Percentiles rank a stretch among this genome's conserved stretches.
Evolutionary conservation across 106 monocot species (phyloP).

Genomic region (Allium fistulosum): DNA sequence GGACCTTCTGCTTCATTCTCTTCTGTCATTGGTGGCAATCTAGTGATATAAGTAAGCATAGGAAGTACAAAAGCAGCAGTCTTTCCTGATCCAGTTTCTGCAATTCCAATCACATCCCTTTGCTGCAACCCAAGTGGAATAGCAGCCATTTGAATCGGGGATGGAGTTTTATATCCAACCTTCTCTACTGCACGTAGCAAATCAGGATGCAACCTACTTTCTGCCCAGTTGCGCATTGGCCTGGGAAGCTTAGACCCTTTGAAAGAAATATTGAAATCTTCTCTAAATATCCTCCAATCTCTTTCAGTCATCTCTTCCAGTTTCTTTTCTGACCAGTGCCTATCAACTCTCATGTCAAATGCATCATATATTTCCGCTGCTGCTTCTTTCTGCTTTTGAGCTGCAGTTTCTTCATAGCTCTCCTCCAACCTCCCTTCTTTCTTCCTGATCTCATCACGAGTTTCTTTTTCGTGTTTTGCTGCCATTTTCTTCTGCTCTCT

Average conservation of each 20-base stretch:
- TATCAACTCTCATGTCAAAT: conserved; percentile 93
- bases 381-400: conserved; percentile 56
- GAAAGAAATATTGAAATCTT: conserved; percentile 94
- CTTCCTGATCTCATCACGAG: conserved; percentile 61
- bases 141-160: conserved; percentile 97
- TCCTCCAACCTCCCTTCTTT: conserved; percentile 79
- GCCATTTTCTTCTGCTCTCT: conserved; percentile 97
- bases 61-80: conserved; percentile 95
- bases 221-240: conserved; percentile 86
- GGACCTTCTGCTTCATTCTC: conserved; percentile 93
- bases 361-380: conserved; percentile 84
- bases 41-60: conserved; percentile 85
- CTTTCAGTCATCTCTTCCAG: conserved; percentile 95
- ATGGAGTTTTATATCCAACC: conserved; percentile 79
- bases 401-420: conserved; percentile 62
- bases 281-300: conserved; percentile 95
- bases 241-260: conserved; percentile 78
- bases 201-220: conserved; percentile 66
- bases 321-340: conserved; percentile 94
- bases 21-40: conserved; percentile 80
- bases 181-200: conserved; percentile 83
- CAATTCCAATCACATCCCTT: conserved; percentile 93
- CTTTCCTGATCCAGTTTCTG: conserved; percentile 96
- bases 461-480: conserved; percentile 72
- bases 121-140: conserved; percentile 97